Evolutionary conservation across 176 grass and related monocot species (phyloP).

Genomic region (Neostapfia colusana): DNA sequence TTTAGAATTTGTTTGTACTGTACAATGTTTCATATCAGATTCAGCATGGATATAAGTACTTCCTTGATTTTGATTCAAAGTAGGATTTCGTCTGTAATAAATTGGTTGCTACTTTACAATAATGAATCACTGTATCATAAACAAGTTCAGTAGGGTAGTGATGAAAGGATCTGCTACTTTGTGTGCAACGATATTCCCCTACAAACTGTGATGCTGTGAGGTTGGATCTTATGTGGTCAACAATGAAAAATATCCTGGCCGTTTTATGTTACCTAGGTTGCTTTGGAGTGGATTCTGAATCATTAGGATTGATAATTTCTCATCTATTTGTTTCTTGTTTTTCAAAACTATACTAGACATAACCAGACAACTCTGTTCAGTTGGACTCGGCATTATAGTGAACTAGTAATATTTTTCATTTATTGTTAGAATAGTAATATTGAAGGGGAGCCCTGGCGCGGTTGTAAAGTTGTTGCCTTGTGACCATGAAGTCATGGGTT

Average conservation of each 20-base stretch:
- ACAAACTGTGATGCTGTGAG: background rate
- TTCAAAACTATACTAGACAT: background rate
- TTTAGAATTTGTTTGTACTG: background rate
- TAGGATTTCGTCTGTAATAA: conserved; percentile 2
- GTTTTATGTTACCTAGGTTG: background rate
- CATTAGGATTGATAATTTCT: conserved; percentile 7
- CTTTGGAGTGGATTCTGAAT: background rate
- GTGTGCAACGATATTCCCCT: background rate
- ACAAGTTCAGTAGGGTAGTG: background rate
- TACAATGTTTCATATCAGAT: background rate
- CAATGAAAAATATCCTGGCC: background rate
- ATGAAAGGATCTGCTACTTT: background rate
- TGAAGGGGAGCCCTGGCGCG: too few relatives aligned
- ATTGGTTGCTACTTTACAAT: background rate
- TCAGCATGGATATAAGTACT: background rate
- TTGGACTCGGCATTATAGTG: conserved; percentile 1
- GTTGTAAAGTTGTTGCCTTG: too few relatives aligned
- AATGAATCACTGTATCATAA: background rate
- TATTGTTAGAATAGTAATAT: background rate
- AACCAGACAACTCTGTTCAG: background rate
- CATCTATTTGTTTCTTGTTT: background rate
- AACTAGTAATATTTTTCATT: background rate
- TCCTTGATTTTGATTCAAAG: background rate
- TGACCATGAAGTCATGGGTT: too few relatives aligned
- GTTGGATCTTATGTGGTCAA: background rate